A percentile compares a stretch with the other conserved stretches of the same genome.
These are phyloP conservation scores for Russula ochroleuca DNA, from an alignment of 768 basidiomycete species.

Conservation along the genomic window DNA sequence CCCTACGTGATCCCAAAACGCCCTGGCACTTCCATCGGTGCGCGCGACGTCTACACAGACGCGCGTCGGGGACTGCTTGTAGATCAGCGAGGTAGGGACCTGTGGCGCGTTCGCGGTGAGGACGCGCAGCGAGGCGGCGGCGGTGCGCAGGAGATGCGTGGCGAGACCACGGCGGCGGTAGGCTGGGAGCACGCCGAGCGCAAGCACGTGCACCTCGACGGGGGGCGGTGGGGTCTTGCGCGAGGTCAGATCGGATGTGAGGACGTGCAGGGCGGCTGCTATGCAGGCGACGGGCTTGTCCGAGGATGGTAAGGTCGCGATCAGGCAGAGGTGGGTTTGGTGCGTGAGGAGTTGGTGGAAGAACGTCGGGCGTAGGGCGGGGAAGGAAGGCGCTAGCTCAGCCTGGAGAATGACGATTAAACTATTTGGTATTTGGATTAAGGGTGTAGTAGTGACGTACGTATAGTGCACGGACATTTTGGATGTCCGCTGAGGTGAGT, in stretches of 20 bases:
- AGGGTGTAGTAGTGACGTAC: constrained; percentile 4
- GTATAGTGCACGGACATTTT: constrained; percentile 19
- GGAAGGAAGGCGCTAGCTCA: constrained; percentile 12
- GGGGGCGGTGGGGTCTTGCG: constrained; percentile 46
- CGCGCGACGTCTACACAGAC: constrained; percentile 11
- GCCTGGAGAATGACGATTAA: not conserved
- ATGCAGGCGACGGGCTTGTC: constrained; percentile 24
- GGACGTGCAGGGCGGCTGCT: constrained; percentile 30
- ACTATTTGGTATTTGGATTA: not conserved
- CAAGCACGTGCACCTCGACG: constrained; percentile 48
- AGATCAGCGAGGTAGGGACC: constrained; percentile 1
- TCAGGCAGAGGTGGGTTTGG: constrained; percentile 22
- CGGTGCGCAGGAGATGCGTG: constrained; percentile 38
- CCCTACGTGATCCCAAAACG: constrained; percentile 20
- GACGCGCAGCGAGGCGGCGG: constrained; percentile 31
- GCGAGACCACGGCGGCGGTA: constrained; percentile 45
- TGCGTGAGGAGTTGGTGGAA: constrained; percentile 25
- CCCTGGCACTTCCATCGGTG: not conserved
- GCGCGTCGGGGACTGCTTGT: not conserved
- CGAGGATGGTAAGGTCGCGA: constrained; percentile 19
- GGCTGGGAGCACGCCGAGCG: constrained; percentile 47
- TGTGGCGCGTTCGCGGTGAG: constrained; percentile 19
- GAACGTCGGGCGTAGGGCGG: constrained; percentile 19
- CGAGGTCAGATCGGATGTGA: constrained; percentile 29
- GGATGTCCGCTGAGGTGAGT: constrained; percentile 25